phyloP scores from a whole-genome alignment of 495 filamentous ascomycete species.

The Trichoderma reesei region DNA sequence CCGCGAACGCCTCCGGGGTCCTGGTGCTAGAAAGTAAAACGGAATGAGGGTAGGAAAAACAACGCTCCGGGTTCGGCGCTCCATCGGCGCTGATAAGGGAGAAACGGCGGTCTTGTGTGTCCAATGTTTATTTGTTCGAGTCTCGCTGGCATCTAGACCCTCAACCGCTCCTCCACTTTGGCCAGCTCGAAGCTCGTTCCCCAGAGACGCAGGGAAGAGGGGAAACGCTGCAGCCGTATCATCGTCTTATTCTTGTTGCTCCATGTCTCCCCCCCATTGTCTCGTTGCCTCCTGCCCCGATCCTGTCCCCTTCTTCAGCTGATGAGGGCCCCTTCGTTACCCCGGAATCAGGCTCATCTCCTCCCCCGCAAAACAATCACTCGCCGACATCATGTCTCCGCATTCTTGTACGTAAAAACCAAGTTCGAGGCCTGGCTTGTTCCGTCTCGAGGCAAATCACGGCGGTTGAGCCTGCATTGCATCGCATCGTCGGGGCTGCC shows the following conservation, averaged over 20 bases:
- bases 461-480: not conserved
- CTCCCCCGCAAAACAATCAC: slow-evolving; percentile 6
- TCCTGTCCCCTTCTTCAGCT: not conserved
- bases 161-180: not conserved
- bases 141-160: not conserved
- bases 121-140: not conserved
- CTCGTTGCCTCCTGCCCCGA: not conserved
- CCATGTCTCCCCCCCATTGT: not conserved
- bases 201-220: not conserved
- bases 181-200: not conserved
- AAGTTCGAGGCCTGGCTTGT: not conserved
- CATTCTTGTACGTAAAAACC: slow-evolving; percentile 7
- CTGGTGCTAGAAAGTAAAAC: not conserved
- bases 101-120: not conserved
- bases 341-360: not conserved
- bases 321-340: not conserved
- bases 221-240: no score
- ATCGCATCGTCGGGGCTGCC: not conserved
- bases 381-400: not conserved
- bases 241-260: not conserved
- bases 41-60: no score
- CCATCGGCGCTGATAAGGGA: not conserved
- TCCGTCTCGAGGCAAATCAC: not conserved
- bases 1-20: not conserved
- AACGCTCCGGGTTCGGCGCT: not conserved